Base-by-base conservation (phyloP, 2,329 filamentous ascomycete genomes). In the Talaromyces sp. region DNA sequence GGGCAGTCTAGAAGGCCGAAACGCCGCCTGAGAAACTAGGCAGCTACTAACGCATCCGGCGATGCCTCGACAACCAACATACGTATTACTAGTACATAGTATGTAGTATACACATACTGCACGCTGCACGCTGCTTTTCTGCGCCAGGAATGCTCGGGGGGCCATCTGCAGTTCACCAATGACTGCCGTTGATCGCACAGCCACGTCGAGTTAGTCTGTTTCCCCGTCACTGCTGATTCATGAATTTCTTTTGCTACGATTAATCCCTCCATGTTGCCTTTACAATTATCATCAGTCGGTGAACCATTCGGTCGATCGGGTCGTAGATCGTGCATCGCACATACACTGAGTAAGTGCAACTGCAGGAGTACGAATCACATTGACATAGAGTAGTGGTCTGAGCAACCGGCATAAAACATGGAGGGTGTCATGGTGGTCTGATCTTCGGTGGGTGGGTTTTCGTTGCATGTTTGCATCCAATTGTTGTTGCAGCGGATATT, bases 391-490 rank as follows among this genome's bases (percentile, higher is more conserved):
- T 56, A 37, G 52, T 56, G 52, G 52, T 56, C 52, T 56, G 33
- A 39, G 52, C 52, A 35, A 25, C 31, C 10, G 11, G 33, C 52
- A 37, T 17, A 56, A 39, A 56, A 56, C 52, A 56, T 56, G 52
- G 52, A 56, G 52, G 52, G 52, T 56, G 52, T 39, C 52, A 56
- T 56, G 31, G 49, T 56, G 50, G 31, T 39, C 31, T 52, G 49
- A 52, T 56, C 33, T 37, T 33, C 3, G n/a, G 11, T 22, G 52
- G 33, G 52, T 56, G 50, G 15, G 50, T 52, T n/a, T 17, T 2
- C 17, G 50, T 19, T 54, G 50, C 10, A 54, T 54, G 33, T 56
- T 37, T 39, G 52, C 52, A 39, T 56, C 52, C 52, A 56, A 56
- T 56, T 9, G 33, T 39, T 15, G 31, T 15, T 56, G 33, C 33